Base-by-base conservation (phyloP, 345 rosid genomes). In the Capsella bursapastoris region DNA sequence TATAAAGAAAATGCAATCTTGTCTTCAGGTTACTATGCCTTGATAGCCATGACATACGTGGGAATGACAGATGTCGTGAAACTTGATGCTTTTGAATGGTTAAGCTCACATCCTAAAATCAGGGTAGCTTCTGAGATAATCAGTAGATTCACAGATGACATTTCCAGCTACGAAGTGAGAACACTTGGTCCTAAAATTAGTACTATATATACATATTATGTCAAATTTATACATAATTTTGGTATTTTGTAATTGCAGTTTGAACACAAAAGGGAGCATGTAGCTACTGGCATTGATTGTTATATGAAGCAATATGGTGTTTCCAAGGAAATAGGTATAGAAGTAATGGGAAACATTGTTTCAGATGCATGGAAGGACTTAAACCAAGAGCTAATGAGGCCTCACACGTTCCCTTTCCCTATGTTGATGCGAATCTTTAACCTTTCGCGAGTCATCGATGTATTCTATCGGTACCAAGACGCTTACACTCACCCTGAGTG, bases 321-420 rank as follows among this genome's bases (percentile, higher is more conserved):
- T 60, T 59, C 69, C 16, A 60, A 48, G 48, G 69, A 60, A 68
- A 32, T 0, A 68, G 79, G 69, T 0, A 27, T 40, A 13, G 60
- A 75, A 68, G 68, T 0, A 22, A 18, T 75, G 0, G 13, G 2
- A 25, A 40, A 1, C 6, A 14, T 68, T 9, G 52, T 67, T 22
- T 12, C 47, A 29, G 28, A 75, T 57, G 57, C 73, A 49, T 75
- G 79, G 74, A 75, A 75, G 22, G 79, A 75, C 53, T 8, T 75
- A 49, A 75, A 75, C 68, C 48, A 68, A 59, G 79, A 60, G 59
- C 32, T 75, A 38, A 65, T 57, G 72, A 75, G 57, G 35, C 74
- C 74, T 40, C 52, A 59, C 3, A 1, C 38, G n/a, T 12, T 15
- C 7, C 31, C 56, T 12, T 49, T 48, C 35, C 63, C 79, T 58